Base-by-base conservation (phyloP, 2,329 filamentous ascomycete species). In the Claviceps humidiphila region DNA sequence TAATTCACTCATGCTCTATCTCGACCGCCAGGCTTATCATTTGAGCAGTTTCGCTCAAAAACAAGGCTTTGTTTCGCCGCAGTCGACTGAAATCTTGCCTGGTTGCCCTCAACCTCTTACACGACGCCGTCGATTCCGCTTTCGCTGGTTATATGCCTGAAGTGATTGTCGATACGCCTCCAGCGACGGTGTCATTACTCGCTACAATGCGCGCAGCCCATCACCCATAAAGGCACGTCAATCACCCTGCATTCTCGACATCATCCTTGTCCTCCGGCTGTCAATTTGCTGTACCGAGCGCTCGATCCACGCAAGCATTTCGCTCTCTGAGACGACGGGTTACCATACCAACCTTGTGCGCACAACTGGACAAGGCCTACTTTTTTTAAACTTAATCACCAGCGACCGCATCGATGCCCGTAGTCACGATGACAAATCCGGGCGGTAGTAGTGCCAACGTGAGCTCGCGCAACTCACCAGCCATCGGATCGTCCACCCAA, bases 391-490 rank as follows among this genome's bases (percentile, higher is more conserved):
- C 69, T 11, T 34, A 2, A 34, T 34, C 30, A 34, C 9, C 30
- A 34, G 30, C 8, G 30, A 71, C 68, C 53, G 66, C 71, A 54
- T 66, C 64, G 46, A 64, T 70, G 57, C 69, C 64, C 53, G 62
- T 66, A 54, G 64, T 64, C 59, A 64, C 67, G 50, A 66, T 63
- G 49, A 68, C 63, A 45, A 63, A 62, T 45, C 61, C 61, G 49
- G 68, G 63, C 57, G 61, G 63, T 47, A 66, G 64, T 47, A 75
- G 72, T 60, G 66, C 71, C 55, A 74, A 73, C 66, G 68, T 68
- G 53, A 78, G 73, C 62, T 71, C 75, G 49, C 72, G 76, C 65
- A 75, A 67, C 47, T 80, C 77, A 38, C 76, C 77, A 16, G 68
- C 74, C 45, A 64, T 71, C 44, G 68, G 68, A 50, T 56, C 66